Evolutionary conservation across 495 filamentous ascomycete genomes (phyloP).

Genomic region (Astrocystis sublimbata): DNA sequence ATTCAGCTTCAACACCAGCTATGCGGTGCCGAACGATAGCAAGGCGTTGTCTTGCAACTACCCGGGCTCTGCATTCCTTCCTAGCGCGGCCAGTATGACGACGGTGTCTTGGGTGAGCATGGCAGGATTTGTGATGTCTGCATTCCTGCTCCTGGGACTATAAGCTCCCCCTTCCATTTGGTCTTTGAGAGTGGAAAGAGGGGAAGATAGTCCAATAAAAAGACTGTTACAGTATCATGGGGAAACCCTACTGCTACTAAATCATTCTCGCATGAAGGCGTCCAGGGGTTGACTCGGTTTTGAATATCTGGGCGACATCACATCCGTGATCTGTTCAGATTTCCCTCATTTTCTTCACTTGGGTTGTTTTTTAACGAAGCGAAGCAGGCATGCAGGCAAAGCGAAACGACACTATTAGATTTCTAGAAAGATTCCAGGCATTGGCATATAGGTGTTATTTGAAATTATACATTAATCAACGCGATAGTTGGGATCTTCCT

Average conservation of each 20-base stretch:
- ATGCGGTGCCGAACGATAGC: constrained; percentile 47
- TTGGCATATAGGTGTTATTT: constrained; percentile 25
- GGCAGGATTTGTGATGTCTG: constrained; percentile 13
- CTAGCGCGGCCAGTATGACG: constrained; percentile 24
- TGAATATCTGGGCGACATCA: neutral
- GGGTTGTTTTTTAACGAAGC: constrained; percentile 10
- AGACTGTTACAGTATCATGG: neutral
- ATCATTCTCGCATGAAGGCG: constrained; percentile 16
- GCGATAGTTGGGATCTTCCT: constrained; percentile 6
- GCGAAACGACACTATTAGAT: constrained; percentile 17
- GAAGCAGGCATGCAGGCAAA: neutral
- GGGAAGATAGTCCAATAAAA: neutral
- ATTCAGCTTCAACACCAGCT: constrained; percentile 62
- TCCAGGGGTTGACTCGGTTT: constrained; percentile 15
- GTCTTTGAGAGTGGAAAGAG: constrained; percentile 23
- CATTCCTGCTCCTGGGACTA: constrained; percentile 17
- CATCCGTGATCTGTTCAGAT: no score
- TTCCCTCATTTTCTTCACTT: neutral
- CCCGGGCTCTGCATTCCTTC: constrained; percentile 43
- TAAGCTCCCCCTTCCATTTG: no score
- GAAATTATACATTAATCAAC: constrained; percentile 6
- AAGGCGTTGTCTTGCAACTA: constrained; percentile 45
- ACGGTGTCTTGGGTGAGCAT: constrained; percentile 25
- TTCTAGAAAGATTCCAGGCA: constrained; percentile 12
- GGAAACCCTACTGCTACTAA: constrained; percentile 12